Conservation (phyloP, 148 eudicot genomes). For the Diospyros lotus region DNA sequence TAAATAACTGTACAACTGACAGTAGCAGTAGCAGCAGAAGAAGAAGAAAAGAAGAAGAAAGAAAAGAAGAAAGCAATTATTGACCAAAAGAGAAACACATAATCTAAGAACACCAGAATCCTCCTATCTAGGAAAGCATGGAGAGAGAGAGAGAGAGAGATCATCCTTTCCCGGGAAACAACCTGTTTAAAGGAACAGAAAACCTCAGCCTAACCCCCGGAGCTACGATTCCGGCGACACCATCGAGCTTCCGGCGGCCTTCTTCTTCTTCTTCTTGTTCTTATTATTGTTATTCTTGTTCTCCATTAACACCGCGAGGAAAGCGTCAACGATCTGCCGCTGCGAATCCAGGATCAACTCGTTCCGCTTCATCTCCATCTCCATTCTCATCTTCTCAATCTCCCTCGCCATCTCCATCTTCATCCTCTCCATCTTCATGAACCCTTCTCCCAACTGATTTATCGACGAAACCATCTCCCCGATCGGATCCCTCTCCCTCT, state of each 20-base stretch:
- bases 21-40: neutral
- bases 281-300: conserved; percentile 11
- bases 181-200: neutral
- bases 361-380: conserved; percentile 84
- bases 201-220: neutral
- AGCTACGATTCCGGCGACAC: conserved; percentile 21
- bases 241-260: neutral
- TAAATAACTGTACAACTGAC: neutral
- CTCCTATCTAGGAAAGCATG: neutral
- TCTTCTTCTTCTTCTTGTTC: no score
- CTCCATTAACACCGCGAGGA: conserved; percentile 40
- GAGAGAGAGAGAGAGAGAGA: neutral
- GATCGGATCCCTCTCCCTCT: conserved; percentile 30
- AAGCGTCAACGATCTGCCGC: conserved; percentile 65
- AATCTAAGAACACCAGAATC: neutral
- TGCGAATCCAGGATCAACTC: conserved; percentile 74
- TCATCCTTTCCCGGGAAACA: neutral
- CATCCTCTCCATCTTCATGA: conserved; percentile 77
- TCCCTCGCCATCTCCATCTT: conserved; percentile 83
- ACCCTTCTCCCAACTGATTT: conserved; percentile 65
- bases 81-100: neutral
- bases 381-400: conserved; percentile 68
- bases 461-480: conserved; percentile 60
- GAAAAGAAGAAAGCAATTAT: neutral
- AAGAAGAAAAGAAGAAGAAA: no score